These are phyloP conservation scores for Coprinellus aureogranulatus DNA, from an alignment of 768 basidiomycete species.

Conservation along the genomic window DNA sequence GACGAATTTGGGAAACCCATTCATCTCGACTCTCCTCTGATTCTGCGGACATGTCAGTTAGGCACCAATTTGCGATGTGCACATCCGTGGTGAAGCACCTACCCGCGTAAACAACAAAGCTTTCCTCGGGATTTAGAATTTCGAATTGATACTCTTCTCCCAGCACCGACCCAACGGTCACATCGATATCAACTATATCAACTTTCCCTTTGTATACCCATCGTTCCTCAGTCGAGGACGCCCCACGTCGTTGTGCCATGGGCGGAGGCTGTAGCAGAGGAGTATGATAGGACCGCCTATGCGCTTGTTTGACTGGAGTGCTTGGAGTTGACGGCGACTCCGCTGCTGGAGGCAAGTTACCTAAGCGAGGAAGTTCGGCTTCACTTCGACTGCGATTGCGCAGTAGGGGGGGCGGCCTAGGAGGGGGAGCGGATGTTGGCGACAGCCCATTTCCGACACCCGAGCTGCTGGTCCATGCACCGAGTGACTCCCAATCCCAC, in stretches of 20 bases:
- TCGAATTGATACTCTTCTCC: constrained; percentile 64
- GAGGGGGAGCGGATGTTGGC: constrained; percentile 13
- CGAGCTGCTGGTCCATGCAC: constrained; percentile 24
- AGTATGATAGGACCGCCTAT: constrained; percentile 20
- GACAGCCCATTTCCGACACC: constrained; percentile 20
- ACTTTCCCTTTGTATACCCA: constrained; percentile 73
- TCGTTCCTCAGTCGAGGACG: constrained; percentile 50
- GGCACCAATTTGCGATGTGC: background rate
- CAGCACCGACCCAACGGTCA: constrained; percentile 54
- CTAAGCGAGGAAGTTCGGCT: constrained; percentile 42
- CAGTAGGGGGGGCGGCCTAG: constrained; percentile 30
- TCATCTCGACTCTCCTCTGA: constrained; percentile 56
- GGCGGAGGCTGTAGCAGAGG: constrained; percentile 20
- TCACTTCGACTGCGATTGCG: constrained; percentile 62
- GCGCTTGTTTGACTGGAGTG: background rate
- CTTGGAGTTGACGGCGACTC: background rate
- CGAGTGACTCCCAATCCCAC: constrained; percentile 31
- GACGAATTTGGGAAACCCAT: constrained; percentile 67
- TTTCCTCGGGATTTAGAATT: constrained; percentile 71
- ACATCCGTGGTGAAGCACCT: constrained; percentile 15
- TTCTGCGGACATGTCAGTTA: constrained; percentile 33
- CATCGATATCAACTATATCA: constrained; percentile 73
- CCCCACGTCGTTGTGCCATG: constrained; percentile 25
- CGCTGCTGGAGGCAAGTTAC: background rate
- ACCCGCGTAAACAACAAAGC: constrained; percentile 75